Percentiles rank a stretch among this genome's conserved stretches.
These are phyloP conservation scores for Starmera quercuum DNA, from an alignment of 805 yeast species.

Conservation along the genomic window DNA sequence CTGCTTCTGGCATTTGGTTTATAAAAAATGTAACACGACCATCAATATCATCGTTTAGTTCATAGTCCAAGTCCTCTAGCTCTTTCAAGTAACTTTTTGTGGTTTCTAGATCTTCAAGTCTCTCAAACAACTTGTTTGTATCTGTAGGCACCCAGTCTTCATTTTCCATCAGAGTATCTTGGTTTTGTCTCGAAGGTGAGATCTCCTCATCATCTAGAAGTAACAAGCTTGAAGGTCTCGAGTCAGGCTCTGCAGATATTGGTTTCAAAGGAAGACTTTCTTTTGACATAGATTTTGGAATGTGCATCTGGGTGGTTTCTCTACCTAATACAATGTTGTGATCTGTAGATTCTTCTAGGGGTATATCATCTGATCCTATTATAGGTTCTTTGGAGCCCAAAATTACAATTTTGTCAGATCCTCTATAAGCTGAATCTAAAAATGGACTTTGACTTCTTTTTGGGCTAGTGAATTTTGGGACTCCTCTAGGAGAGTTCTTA, in stretches of 20 bases:
- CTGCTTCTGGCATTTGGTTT: constrained; percentile 61
- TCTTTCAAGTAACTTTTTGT: constrained; percentile 19
- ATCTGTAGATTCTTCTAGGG: constrained; percentile 22
- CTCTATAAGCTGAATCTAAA: constrained; percentile 13
- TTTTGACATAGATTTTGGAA: not conserved
- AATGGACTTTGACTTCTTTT: constrained; percentile 19
- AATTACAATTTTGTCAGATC: constrained; percentile 10
- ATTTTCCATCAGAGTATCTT: not conserved
- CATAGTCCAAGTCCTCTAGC: constrained; percentile 16
- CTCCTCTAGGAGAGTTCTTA: not conserved
- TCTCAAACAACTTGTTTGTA: constrained; percentile 17
- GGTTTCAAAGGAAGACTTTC: not conserved
- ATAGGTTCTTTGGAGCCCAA: not conserved
- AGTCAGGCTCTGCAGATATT: not conserved
- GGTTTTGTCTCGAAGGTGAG: not conserved
- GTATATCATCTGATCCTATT: constrained; percentile 13
- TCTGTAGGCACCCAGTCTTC: constrained; percentile 22
- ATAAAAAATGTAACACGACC: constrained; percentile 60
- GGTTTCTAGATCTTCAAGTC: constrained; percentile 22
- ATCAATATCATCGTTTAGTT: constrained; percentile 53
- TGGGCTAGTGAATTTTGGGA: not conserved
- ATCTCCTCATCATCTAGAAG: not conserved
- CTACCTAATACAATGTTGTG: constrained; percentile 11
- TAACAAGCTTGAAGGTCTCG: not conserved
- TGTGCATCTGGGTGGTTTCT: not conserved